phyloP scores from a whole-genome alignment of 495 filamentous ascomycete species.

The Staphylotrichum tortipilum region DNA sequence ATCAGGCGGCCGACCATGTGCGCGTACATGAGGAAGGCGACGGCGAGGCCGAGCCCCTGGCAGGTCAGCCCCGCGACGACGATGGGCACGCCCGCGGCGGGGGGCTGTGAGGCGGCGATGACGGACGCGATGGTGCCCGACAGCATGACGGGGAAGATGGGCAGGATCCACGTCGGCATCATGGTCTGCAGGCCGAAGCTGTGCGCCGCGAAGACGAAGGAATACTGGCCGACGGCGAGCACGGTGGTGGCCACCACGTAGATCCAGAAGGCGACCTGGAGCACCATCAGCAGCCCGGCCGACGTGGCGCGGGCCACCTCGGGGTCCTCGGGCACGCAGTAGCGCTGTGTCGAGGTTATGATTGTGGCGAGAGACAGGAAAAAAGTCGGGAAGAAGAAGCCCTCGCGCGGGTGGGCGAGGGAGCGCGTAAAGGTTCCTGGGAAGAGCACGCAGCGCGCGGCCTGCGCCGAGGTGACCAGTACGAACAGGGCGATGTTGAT shows the following conservation, averaged over 20 bases:
- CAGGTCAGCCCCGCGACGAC: slow-evolving; percentile 43
- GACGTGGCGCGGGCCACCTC: slow-evolving; percentile 29
- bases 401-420: slow-evolving; percentile 54
- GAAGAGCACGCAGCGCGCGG: slow-evolving; percentile 49
- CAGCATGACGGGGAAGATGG: slow-evolving; percentile 49
- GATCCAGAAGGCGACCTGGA: slow-evolving; percentile 45
- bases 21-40: slow-evolving; percentile 49
- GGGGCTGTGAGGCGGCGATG: slow-evolving; percentile 38
- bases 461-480: slow-evolving; percentile 42
- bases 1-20: slow-evolving; percentile 55
- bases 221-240: slow-evolving; percentile 45
- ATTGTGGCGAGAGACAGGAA: slow-evolving; percentile 58
- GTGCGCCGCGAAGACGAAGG: slow-evolving; percentile 38
- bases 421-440: slow-evolving; percentile 44
- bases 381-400: slow-evolving; percentile 61
- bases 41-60: slow-evolving; percentile 44
- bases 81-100: slow-evolving; percentile 32
- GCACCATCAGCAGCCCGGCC: slow-evolving; percentile 23
- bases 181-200: slow-evolving; percentile 31
- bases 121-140: slow-evolving; percentile 44
- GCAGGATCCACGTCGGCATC: slow-evolving; percentile 52
- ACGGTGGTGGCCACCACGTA: slow-evolving; percentile 39
- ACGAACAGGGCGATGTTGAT: slow-evolving; percentile 55
- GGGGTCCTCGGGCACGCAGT: slow-evolving; percentile 37
- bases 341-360: slow-evolving; percentile 51